Percentiles rank a stretch among this genome's conserved stretches.
Conservation (phyloP, 2,329 filamentous ascomycete genomes). For the Fusarium sp. region DNA sequence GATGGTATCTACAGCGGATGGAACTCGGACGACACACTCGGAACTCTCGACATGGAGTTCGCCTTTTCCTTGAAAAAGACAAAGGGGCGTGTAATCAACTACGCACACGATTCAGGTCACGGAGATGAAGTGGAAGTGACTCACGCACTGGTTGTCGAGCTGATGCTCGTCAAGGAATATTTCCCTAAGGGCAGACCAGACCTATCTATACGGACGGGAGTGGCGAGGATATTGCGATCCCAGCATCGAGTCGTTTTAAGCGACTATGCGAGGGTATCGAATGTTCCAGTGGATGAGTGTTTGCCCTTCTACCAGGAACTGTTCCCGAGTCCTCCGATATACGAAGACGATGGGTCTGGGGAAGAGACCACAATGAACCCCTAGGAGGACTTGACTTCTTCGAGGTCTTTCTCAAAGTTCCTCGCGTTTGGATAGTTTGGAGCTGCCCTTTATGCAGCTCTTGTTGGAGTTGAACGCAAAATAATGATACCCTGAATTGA, state of each 20-base stretch:
- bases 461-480: background rate
- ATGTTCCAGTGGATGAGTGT: background rate
- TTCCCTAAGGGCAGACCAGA: slow-evolving; percentile 72
- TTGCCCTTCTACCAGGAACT: slow-evolving; percentile 16
- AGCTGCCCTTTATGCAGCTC: background rate
- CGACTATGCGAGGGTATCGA: slow-evolving; percentile 53
- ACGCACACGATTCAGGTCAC: slow-evolving; percentile 80
- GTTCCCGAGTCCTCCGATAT: slow-evolving; percentile 6
- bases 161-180: slow-evolving; percentile 93
- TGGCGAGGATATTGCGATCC: slow-evolving; percentile 88
- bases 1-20: slow-evolving; percentile 86
- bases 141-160: slow-evolving; percentile 87
- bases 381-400: background rate
- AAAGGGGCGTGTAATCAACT: slow-evolving; percentile 57
- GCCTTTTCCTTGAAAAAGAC: slow-evolving; percentile 60
- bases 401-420: no score
- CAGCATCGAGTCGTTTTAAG: slow-evolving; percentile 86
- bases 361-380: background rate
- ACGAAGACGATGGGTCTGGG: background rate
- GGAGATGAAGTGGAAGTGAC: slow-evolving; percentile 79
- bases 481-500: background rate
- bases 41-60: slow-evolving; percentile 69
- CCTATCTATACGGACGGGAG: slow-evolving; percentile 83
- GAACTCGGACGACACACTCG: slow-evolving; percentile 73
- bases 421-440: background rate